Evolutionary conservation across 2,329 filamentous ascomycete genomes (phyloP).

Genomic region (Diaporthe sp.): DNA sequence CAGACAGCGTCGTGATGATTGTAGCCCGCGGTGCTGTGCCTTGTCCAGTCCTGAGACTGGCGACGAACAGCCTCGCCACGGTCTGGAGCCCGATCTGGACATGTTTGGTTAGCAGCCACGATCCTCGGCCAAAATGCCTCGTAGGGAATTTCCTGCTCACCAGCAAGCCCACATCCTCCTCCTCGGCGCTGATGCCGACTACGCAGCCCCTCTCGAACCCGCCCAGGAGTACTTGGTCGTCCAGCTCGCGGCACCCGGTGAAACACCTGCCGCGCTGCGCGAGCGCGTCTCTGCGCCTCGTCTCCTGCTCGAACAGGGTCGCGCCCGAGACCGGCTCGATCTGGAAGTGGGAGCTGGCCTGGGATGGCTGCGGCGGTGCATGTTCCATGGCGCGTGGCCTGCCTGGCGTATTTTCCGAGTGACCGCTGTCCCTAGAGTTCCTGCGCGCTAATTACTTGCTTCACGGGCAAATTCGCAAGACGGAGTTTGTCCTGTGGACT

Average conservation of each 20-base stretch:
- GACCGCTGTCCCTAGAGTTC: neutral
- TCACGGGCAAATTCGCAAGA: neutral
- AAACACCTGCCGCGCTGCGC: constrained; percentile 44
- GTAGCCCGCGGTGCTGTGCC: constrained; percentile 44
- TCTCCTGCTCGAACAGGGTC: constrained; percentile 52
- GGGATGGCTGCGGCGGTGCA: constrained; percentile 41
- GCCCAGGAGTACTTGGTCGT: constrained; percentile 56
- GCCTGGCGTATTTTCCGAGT: neutral
- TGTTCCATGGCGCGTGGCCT: constrained; percentile 2
- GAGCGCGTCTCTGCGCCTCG: constrained; percentile 46
- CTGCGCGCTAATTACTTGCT: neutral
- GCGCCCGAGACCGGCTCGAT: constrained; percentile 57
- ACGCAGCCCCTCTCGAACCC: constrained; percentile 63
- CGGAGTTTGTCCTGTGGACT: no score
- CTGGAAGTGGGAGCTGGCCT: constrained; percentile 58
- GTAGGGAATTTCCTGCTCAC: constrained; percentile 46
- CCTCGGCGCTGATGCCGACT: constrained; percentile 65
- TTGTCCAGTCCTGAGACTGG: constrained; percentile 26
- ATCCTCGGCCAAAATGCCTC: neutral
- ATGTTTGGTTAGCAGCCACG: constrained; percentile 26
- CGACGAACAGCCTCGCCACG: constrained; percentile 52
- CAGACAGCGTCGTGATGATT: constrained; percentile 61
- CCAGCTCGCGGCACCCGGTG: constrained; percentile 61
- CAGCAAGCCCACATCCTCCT: constrained; percentile 58
- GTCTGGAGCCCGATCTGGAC: constrained; percentile 58